These are phyloP conservation scores for Botrytis cinerea DNA, from an alignment of 2,329 filamentous ascomycete genomes.

Conservation along the genomic window DNA sequence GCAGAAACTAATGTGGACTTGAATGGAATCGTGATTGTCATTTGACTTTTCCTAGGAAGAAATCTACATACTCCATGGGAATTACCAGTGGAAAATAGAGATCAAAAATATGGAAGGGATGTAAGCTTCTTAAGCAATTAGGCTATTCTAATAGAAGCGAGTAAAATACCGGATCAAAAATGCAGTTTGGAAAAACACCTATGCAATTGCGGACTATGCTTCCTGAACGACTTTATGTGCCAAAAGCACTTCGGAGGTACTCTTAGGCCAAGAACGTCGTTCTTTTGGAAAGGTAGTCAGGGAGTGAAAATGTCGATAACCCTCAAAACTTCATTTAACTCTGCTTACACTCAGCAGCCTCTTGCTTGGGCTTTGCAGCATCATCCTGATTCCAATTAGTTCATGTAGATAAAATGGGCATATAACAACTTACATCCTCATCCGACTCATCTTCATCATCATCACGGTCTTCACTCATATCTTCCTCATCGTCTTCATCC, in stretches of 20 bases:
- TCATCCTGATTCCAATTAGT: conserved; percentile 65
- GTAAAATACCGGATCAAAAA: conserved; percentile 29
- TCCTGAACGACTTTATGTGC: conserved; percentile 21
- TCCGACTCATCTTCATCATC: conserved; percentile 77
- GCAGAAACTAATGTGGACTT: background rate
- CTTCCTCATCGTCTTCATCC: conserved; percentile 85
- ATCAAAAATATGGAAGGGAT: conserved; percentile 25
- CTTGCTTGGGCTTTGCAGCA: conserved; percentile 86
- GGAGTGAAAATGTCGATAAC: conserved; percentile 16
- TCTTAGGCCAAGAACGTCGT: conserved; percentile 14
- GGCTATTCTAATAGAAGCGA: conserved; percentile 40
- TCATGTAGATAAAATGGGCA: conserved; percentile 7
- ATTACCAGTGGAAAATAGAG: conserved; percentile 30
- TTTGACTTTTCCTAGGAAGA: conserved; percentile 31
- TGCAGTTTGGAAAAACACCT: conserved; percentile 30
- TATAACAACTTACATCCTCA: conserved; percentile 63
- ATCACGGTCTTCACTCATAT: conserved; percentile 78
- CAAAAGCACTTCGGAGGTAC: conserved; percentile 24
- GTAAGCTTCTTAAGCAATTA: conserved; percentile 36
- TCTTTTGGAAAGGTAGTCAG: conserved; percentile 1
- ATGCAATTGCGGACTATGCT: conserved; percentile 31
- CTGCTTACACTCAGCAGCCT: conserved; percentile 94
- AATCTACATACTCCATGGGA: conserved; percentile 32
- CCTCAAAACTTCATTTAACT: conserved; percentile 57
- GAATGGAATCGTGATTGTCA: conserved; percentile 25